These are phyloP conservation scores for Termitomyces sp. DNA, from an alignment of 768 basidiomycete species.

Conservation along the genomic window DNA sequence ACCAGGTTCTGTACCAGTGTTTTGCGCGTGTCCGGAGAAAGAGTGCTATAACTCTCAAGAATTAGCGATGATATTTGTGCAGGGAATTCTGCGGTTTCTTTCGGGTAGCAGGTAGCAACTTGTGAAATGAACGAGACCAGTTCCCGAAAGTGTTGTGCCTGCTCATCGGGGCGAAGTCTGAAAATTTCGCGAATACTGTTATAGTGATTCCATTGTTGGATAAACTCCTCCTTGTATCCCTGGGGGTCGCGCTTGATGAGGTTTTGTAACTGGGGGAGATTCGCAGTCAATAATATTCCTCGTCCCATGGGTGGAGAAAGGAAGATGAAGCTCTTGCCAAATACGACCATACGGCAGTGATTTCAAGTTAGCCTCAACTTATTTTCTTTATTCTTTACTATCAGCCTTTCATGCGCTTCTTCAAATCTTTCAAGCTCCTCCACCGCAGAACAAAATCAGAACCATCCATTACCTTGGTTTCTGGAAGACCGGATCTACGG, in stretches of 20 bases:
- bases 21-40: conserved; percentile 78
- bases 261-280: conserved; percentile 94
- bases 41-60: conserved; percentile 67
- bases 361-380: conserved; percentile 6
- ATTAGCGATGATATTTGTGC: conserved; percentile 72
- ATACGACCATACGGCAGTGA: conserved; percentile 3
- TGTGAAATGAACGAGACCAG: conserved; percentile 78
- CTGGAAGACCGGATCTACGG: conserved; percentile 12
- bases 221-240: conserved; percentile 91
- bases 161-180: conserved; percentile 74
- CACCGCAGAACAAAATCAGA: conserved; percentile 45
- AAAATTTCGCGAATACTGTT: conserved; percentile 84
- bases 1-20: conserved; percentile 87
- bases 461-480: conserved; percentile 27
- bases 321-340: conserved; percentile 12
- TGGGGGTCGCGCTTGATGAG: conserved; percentile 91
- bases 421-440: conserved; percentile 36
- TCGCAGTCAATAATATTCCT: conserved; percentile 76
- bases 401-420: conserved; percentile 33
- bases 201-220: conserved; percentile 97
- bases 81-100: conserved; percentile 84
- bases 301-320: conserved; percentile 38
- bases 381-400: not conserved
- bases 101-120: conserved; percentile 92
- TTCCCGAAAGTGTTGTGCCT: conserved; percentile 80